Evolutionary conservation across 177 flowering plant genomes (phyloP), one percentile per base, ranked within the genome.

Genomic region (Telopea speciosissima): DNA sequence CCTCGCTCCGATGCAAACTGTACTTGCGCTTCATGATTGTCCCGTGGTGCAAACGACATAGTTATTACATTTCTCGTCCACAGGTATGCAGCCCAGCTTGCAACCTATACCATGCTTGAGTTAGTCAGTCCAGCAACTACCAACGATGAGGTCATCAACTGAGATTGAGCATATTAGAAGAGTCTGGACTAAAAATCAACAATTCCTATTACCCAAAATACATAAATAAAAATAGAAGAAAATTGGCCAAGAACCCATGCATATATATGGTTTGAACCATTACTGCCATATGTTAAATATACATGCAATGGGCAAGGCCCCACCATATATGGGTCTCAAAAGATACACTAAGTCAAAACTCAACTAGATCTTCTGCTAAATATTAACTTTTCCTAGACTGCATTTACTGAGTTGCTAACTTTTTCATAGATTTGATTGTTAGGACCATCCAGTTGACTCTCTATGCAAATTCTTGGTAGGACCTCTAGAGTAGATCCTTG

Each of bases 21-120:
- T 40, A 89, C 89, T 72, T 90, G 96, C 54, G 96, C 93, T 79
- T 85, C 91, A 77, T 90, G 96, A 78, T 84, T 86, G 74, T 90
- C 96, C 66, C 89, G 73, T 68, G 96, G 96, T 40, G 96, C 93
- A 83, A 90, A 90, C 24, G 96, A 90, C 88, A 90, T 89, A n/a
- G 96, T 79, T 73, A 89, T 73, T 10, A 90, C 88, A 79, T 90
- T 89, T 78, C 93, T 83, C 72, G 86, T 87, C 77, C 89, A 68
- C 73, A 90, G 66, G 72, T 89, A 90, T 8, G 96, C 96, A 70
- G 93, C 93, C 96, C 92, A 90, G 77, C 93, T 89, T 49, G 93
- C 96, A 69, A 90, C 96, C 96, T 90, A 59, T 26, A 65, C 65
- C 28, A 70, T 33, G 26, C 26, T 52, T 42, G 25, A 5, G 17